Percentiles rank a stretch among this genome's conserved stretches.
These are phyloP conservation scores for Pseudozyma pruni DNA, from an alignment of 1,284 basidiomycete genomes.

Conservation along the genomic window DNA sequence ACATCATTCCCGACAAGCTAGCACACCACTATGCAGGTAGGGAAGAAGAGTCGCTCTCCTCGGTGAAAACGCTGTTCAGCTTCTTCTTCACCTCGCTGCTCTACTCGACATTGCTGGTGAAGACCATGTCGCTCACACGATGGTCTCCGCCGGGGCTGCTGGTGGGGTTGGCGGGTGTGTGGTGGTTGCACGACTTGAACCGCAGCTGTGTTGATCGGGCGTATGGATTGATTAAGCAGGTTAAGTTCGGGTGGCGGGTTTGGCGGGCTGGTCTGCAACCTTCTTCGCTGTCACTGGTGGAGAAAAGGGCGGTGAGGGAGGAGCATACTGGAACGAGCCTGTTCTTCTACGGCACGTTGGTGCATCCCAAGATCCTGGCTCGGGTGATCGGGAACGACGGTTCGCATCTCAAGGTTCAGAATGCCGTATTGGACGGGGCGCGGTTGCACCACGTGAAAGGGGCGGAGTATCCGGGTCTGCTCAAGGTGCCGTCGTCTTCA, in stretches of 20 bases:
- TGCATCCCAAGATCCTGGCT: constrained; percentile 51
- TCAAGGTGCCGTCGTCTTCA: background rate
- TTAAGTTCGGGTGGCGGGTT: constrained; percentile 25
- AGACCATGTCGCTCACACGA: constrained; percentile 19
- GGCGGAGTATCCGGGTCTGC: constrained; percentile 50
- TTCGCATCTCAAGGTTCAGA: constrained; percentile 30
- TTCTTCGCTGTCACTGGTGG: background rate
- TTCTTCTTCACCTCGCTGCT: constrained; percentile 27
- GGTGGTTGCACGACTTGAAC: constrained; percentile 35
- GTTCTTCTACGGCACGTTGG: constrained; percentile 59
- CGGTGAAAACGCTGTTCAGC: constrained; percentile 38
- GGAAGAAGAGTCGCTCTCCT: constrained; percentile 43
- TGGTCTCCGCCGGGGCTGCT: constrained; percentile 36
- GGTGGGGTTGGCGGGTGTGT: constrained; percentile 26
- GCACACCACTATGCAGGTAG: constrained; percentile 35
- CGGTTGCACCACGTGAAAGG: constrained; percentile 41
- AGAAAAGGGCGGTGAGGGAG: background rate
- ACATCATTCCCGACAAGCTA: constrained; percentile 23
- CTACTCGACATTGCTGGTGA: constrained; percentile 21
- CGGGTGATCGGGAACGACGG: constrained; percentile 44
- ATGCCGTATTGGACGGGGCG: constrained; percentile 33
- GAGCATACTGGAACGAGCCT: constrained; percentile 5
- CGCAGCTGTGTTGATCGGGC: constrained; percentile 22
- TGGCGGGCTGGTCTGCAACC: background rate
- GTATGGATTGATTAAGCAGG: constrained; percentile 25